phyloP scores from a whole-genome alignment of 1,284 basidiomycete genomes.

The Fomitiporia mediterranea region DNA sequence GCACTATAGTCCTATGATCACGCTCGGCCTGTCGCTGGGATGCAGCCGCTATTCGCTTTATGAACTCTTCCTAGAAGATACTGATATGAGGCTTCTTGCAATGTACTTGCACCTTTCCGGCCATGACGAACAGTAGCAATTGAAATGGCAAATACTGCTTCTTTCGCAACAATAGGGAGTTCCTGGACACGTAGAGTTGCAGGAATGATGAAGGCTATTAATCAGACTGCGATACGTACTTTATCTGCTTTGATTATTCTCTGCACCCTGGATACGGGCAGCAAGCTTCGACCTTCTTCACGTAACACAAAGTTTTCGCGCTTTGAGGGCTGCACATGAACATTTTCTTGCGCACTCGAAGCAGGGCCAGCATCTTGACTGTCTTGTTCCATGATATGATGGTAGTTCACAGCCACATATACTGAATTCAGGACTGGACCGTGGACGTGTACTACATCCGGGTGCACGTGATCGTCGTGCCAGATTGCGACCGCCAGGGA shows the following conservation, averaged over 20 bases:
- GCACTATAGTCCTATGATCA: constrained; percentile 62
- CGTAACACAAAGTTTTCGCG: constrained; percentile 22
- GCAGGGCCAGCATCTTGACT: not conserved
- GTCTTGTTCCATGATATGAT: not conserved
- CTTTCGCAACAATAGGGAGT: constrained; percentile 64
- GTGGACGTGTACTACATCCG: too few species aligned
- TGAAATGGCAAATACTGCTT: constrained; percentile 69
- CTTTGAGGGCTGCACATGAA: not conserved
- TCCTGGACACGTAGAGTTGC: constrained; percentile 56
- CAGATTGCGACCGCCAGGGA: not conserved
- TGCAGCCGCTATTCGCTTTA: constrained; percentile 58
- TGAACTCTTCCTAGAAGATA: constrained; percentile 57
- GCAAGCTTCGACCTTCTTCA: constrained; percentile 57
- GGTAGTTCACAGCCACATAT: not conserved
- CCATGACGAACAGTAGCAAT: constrained; percentile 47
- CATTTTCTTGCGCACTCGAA: not conserved
- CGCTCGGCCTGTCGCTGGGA: constrained; percentile 54
- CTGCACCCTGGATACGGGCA: constrained; percentile 71
- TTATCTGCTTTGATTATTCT: constrained; percentile 78
- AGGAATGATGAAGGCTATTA: constrained; percentile 1
- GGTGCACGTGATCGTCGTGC: not conserved
- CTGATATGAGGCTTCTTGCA: not conserved
- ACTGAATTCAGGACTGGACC: not conserved
- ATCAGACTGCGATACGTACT: constrained; percentile 33
- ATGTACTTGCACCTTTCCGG: not conserved